phyloP scores from a whole-genome alignment of 495 filamentous ascomycete species.

The Aspergillus kassunensis region DNA sequence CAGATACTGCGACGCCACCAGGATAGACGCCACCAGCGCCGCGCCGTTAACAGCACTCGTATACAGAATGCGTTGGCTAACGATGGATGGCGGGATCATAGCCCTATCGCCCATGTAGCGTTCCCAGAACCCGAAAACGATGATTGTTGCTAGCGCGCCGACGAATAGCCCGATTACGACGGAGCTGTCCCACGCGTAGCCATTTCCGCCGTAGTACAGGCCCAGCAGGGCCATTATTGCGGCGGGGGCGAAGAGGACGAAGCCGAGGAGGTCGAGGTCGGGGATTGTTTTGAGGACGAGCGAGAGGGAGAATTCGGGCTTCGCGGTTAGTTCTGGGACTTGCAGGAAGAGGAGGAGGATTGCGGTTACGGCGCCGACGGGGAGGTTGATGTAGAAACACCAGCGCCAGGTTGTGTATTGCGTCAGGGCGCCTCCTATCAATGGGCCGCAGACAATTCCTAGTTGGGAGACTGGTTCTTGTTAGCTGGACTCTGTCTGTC shows the following conservation, averaged over 20 bases:
- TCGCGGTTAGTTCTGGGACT: too few species aligned
- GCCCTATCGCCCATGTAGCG: background rate
- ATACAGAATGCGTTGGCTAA: too few species aligned
- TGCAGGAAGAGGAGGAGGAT: slow-evolving; percentile 51
- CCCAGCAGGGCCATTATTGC: too few species aligned
- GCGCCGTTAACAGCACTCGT: too few species aligned
- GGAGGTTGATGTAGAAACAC: slow-evolving; percentile 79
- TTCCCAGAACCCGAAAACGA: background rate
- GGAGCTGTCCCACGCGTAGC: slow-evolving; percentile 12
- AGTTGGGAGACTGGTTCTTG: too few species aligned
- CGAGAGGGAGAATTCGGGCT: too few species aligned
- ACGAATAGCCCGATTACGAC: background rate
- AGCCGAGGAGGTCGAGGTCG: slow-evolving; percentile 30
- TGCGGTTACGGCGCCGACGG: slow-evolving; percentile 51
- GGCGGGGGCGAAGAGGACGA: slow-evolving; percentile 30
- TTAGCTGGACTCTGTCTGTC: too few species aligned
- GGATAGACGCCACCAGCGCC: too few species aligned
- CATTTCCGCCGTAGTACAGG: slow-evolving; percentile 37
- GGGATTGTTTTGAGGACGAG: slow-evolving; percentile 27
- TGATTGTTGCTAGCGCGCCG: background rate
- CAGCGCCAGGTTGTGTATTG: slow-evolving; percentile 83
- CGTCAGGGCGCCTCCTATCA: too few species aligned
- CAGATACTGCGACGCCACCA: slow-evolving; percentile 34
- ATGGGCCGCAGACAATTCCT: too few species aligned
- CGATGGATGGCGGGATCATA: too few species aligned